Evolutionary conservation across 1,284 basidiomycete genomes (phyloP).

Genomic region (Pseudozyma sp.): DNA sequence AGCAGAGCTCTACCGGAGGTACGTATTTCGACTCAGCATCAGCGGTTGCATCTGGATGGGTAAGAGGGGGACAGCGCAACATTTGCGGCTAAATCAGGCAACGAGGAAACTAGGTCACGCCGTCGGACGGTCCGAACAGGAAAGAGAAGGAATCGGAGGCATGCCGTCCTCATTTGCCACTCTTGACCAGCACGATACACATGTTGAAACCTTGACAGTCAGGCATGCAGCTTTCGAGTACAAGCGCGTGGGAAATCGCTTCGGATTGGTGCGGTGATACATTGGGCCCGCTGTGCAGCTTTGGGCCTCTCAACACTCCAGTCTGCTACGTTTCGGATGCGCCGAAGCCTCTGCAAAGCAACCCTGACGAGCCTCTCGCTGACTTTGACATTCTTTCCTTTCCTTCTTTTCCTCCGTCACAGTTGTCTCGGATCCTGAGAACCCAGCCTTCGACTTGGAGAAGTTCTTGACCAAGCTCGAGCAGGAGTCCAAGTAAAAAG

Average conservation of each 20-base stretch:
- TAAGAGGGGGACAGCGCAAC: no score
- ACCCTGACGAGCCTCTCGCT: slow-evolving; percentile 1
- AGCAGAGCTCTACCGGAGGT: slow-evolving; percentile 38
- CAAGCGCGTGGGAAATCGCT: no score
- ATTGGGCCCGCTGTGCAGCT: no score
- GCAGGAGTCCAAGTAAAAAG: slow-evolving; percentile 48
- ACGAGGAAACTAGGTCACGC: no score
- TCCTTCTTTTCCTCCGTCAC: slow-evolving; percentile 72
- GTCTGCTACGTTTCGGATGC: background rate
- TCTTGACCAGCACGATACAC: no score
- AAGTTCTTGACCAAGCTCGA: slow-evolving; percentile 76
- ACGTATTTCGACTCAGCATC: slow-evolving; percentile 8
- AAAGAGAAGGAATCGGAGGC: no score
- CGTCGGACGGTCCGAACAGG: no score
- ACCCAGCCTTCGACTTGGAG: slow-evolving; percentile 96
- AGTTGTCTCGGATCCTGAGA: slow-evolving; percentile 83
- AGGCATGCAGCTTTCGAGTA: no score
- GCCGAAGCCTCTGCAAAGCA: background rate
- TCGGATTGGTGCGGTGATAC: no score
- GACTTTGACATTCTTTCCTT: slow-evolving; percentile 11
- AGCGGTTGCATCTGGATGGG: background rate
- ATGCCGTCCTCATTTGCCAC: no score
- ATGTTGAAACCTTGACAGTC: no score
- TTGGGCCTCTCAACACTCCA: no score
- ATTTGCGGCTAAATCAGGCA: background rate